Base-by-base conservation (phyloP, 306 rosid species). In the Betula pendula region DNA sequence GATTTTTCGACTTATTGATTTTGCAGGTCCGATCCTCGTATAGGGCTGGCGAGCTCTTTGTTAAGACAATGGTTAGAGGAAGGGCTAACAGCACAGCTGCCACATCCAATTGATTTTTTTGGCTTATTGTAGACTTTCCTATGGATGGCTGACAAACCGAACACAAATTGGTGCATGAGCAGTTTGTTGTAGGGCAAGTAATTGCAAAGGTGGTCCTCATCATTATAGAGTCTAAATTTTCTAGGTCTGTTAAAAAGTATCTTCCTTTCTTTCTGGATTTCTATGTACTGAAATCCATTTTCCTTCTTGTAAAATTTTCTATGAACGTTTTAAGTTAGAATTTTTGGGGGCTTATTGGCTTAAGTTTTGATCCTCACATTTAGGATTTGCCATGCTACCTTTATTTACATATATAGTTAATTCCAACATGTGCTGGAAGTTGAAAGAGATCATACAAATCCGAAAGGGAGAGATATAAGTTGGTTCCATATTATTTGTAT, bases 21-120 rank as follows among this genome's bases (percentile, higher is more conserved):
- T 83, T 74, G 80, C 88, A 95, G 98, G 98, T 95, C 56, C 88
- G 97, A 75, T 92, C 97, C 40, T 95, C 98, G 1, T 95, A 92
- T 71, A 87, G 98, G 82, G 98, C 98, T 19, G 97, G 98, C 38
- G 98, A 95, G 88, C 91, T 95, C 72, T 95, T 92, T 75, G 97
- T 95, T 35, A 53, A 95, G 79, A 92, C 97, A 75, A 92, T 95
- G 91, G 79, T 95, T 70, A 85, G 80, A 81, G 96, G 89, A 77
- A 86, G 74, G 74, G 79, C 83, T 75, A 76, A 85, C 42, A 79
- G 43, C 66, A 72, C 69, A 59, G 74, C 72, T 50, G 76, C 69
- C 13, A 38, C 25, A 29, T 65, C 38, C 48, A 12, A 19, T 17
- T 17, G 40, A 27, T 59, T 59, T 27, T 51, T 59, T n/a, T n/a